These are phyloP conservation scores for Sporothrix pseudoabietina DNA, from an alignment of 2,329 filamentous ascomycete genomes.

Conservation along the genomic window DNA sequence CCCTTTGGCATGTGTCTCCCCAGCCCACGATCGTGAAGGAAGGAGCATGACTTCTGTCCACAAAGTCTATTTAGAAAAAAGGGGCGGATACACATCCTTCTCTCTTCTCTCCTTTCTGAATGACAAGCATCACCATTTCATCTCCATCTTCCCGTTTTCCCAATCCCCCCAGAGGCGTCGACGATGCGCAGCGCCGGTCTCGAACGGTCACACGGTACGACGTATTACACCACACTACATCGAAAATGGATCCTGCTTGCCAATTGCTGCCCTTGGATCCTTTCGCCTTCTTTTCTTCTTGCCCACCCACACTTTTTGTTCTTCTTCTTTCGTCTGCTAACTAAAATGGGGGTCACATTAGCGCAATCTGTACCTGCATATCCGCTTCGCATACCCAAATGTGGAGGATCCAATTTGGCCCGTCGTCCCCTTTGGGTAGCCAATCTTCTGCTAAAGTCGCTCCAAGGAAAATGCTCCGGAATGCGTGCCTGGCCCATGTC, in stretches of 20 bases:
- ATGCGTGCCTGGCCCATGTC: constrained; percentile 4
- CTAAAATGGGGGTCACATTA: constrained; percentile 7
- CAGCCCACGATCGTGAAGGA: not conserved
- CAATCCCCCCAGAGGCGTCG: not conserved
- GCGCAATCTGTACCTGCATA: constrained; percentile 29
- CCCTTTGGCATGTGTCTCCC: constrained; percentile 1
- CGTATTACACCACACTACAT: constrained; percentile 17
- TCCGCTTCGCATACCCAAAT: constrained; percentile 21
- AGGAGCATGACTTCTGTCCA: not conserved
- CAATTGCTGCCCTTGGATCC: not conserved
- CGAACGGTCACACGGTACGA: constrained; percentile 8
- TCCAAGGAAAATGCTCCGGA: not conserved
- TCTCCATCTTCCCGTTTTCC: not conserved
- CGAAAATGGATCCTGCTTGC: not conserved
- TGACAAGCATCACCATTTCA: not conserved
- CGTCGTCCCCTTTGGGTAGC: not conserved
- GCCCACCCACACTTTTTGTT: not conserved
- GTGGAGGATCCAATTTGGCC: constrained; percentile 16
- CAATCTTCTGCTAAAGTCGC: constrained; percentile 16
- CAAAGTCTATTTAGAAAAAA: not conserved
- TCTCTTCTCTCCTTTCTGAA: not conserved
- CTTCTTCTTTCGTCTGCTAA: constrained; percentile 1
- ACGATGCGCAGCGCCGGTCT: constrained; percentile 12
- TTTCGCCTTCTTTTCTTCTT: not conserved
- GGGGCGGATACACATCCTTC: not conserved